phyloP scores from a whole-genome alignment of 2,329 filamentous ascomycete genomes.

The Aspergillus hiratsukae region DNA sequence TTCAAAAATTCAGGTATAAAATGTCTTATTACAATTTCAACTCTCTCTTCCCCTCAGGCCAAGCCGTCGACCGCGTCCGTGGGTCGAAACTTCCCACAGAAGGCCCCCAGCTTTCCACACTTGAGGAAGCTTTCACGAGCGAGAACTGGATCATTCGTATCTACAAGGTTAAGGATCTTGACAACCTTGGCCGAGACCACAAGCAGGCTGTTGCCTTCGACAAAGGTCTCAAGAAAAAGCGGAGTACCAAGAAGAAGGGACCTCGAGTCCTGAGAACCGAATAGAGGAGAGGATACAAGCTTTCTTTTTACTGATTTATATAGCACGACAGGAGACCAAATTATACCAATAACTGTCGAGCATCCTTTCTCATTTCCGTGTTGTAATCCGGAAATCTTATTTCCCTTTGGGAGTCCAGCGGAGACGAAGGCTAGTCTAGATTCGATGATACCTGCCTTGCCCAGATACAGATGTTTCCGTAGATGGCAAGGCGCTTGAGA shows the following conservation, averaged over 20 bases:
- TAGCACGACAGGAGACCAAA: constrained; percentile 6
- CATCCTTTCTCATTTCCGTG: not conserved
- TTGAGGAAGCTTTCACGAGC: constrained; percentile 97
- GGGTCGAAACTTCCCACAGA: constrained; percentile 73
- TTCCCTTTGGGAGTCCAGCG: not conserved
- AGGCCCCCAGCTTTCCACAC: constrained; percentile 76
- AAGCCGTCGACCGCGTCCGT: constrained; percentile 87
- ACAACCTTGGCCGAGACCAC: constrained; percentile 92
- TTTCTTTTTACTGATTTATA: constrained; percentile 8
- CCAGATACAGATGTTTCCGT: not conserved
- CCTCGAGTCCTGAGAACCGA: constrained; percentile 43
- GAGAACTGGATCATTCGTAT: constrained; percentile 99
- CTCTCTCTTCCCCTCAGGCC: constrained; percentile 82
- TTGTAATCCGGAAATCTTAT: not conserved
- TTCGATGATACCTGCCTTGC: not conserved
- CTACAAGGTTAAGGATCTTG: constrained; percentile 98
- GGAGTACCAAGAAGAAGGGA: constrained; percentile 42
- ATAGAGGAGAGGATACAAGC: constrained; percentile 19
- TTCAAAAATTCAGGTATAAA: constrained; percentile 72
- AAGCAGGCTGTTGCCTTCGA: constrained; percentile 54
- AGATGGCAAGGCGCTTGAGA: not conserved
- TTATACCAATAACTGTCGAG: not conserved
- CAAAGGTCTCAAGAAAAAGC: constrained; percentile 51
- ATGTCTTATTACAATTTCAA: constrained; percentile 99
- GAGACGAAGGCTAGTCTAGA: not conserved